Evolutionary conservation across 208 protist genomes (phyloP), one percentile per base, ranked within the genome.

Genomic region (Zelonia costaricensis): DNA sequence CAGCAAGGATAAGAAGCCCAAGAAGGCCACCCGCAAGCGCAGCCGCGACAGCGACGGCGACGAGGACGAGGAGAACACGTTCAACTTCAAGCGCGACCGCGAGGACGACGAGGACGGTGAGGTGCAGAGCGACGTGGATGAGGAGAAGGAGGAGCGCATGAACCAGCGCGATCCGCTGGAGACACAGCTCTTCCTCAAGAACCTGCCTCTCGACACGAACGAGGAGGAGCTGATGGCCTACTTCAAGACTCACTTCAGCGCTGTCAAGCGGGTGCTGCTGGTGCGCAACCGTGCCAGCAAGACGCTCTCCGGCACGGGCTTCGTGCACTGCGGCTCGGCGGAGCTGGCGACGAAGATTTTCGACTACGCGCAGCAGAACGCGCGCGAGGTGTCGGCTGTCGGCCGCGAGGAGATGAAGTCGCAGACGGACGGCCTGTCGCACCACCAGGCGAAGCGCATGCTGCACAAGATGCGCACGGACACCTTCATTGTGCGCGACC

Each of bases 91-190:
- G 27, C 58, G 55, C 46, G 63, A 70, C 47, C 67, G 43, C 12
- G 67, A 67, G 52, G 84, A 87, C 39, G 84, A 87, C 39, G 80
- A 77, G 12, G 82, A 76, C 25, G 71, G 45, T 31, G 89, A 96
- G 74, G 87, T 96, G 59, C 86, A 96, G 69, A 93, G 86, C 51
- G 91, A 96, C 44, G 83, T 96, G 23, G 91, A 96, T 49, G 91
- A 96, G 73, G 87, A 93, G 58, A 86, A 88, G 68, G 76, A 93
- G 78, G 74, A 91, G 57, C 86, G 86, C 36, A 51, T 96, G 69
- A 96, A 96, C 67, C 47, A 86, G 69, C 74, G 78, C 22, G 81
- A 96, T 60, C 91, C 91, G 27, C 70, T 96, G 4, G 76, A 90
- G 23, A 96, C 91, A 7, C 91, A 96, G 74, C 80, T 96, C 30